A percentile compares a stretch with the other conserved stretches of the same genome.
Conservation (phyloP, 108 stramenopile species). For the Schizochytrium sp. region DNA sequence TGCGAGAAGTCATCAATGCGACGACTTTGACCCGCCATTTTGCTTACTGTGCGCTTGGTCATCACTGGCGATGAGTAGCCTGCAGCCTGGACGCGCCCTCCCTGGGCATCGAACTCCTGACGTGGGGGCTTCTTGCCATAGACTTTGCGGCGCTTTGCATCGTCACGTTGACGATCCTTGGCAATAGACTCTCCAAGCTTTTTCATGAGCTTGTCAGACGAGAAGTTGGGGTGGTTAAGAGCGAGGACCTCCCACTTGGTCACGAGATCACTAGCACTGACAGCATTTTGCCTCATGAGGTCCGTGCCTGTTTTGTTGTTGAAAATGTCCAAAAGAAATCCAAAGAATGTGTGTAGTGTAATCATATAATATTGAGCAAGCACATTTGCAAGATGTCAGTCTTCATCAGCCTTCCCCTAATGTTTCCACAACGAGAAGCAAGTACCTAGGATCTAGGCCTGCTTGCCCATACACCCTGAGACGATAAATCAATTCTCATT, state of each 20-base stretch:
- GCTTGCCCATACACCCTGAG: too few species aligned
- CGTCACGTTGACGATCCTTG: background rate
- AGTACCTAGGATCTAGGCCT: too few species aligned
- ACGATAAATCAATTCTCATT: too few species aligned
- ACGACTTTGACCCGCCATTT: constrained; percentile 17
- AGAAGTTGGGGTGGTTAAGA: background rate
- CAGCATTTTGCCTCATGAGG: background rate
- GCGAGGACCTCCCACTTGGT: constrained; percentile 35
- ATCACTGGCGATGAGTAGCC: background rate
- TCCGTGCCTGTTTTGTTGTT: background rate
- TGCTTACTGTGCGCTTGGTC: constrained; percentile 29
- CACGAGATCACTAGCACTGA: background rate
- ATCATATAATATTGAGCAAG: too few species aligned
- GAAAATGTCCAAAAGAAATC: too few species aligned
- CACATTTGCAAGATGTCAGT: too few species aligned
- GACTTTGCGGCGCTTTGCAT: constrained; percentile 8
- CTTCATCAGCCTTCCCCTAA: too few species aligned
- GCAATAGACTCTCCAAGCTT: constrained; percentile 41
- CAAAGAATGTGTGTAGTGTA: too few species aligned
- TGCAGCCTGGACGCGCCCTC: background rate
- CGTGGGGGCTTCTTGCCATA: constrained; percentile 4
- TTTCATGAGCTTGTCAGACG: background rate
- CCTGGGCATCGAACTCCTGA: constrained; percentile 21
- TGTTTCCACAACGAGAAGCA: too few species aligned
- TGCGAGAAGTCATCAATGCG: constrained; percentile 46